A percentile compares a stretch with the other conserved stretches of the same genome.
phyloP scores from a whole-genome alignment of 1,139 yeast genomes.

The Groenewaldozyma sp. region DNA sequence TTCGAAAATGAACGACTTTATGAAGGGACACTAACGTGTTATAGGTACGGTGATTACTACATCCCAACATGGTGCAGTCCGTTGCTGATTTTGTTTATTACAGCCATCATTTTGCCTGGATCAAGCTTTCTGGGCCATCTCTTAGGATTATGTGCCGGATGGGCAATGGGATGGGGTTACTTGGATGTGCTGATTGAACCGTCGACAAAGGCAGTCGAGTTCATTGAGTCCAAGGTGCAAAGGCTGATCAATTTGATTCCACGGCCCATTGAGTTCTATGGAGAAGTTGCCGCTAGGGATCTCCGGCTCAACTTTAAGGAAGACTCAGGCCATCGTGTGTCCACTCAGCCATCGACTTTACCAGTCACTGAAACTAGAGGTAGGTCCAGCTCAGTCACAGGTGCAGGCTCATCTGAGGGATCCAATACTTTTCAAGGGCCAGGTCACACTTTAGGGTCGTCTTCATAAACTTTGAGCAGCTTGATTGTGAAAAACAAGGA shows the following conservation, averaged over 20 bases:
- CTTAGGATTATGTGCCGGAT: constrained; percentile 46
- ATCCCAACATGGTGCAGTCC: constrained; percentile 61
- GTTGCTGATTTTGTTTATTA: constrained; percentile 41
- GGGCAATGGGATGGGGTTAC: constrained; percentile 45
- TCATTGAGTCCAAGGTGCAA: constrained; percentile 52
- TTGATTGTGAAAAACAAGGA: no score
- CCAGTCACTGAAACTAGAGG: not conserved
- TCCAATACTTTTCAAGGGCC: constrained; percentile 2
- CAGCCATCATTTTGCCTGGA: constrained; percentile 43
- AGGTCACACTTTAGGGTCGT: constrained; percentile 5
- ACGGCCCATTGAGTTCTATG: constrained; percentile 40
- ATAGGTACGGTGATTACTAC: not conserved
- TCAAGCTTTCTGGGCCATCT: constrained; percentile 71
- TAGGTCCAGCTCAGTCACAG: no score
- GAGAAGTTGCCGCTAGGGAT: constrained; percentile 47
- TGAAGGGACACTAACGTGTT: not conserved
- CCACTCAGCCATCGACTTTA: no score
- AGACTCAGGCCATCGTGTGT: no score
- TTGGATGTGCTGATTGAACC: constrained; percentile 48
- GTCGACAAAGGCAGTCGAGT: constrained; percentile 56
- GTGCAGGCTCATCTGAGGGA: no score
- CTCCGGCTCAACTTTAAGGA: constrained; percentile 11
- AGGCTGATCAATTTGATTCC: constrained; percentile 46
- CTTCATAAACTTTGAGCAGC: no score
- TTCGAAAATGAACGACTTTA: not conserved